These are phyloP conservation scores for Tuber calosporum DNA, from an alignment of 495 filamentous ascomycete species.

Conservation along the genomic window DNA sequence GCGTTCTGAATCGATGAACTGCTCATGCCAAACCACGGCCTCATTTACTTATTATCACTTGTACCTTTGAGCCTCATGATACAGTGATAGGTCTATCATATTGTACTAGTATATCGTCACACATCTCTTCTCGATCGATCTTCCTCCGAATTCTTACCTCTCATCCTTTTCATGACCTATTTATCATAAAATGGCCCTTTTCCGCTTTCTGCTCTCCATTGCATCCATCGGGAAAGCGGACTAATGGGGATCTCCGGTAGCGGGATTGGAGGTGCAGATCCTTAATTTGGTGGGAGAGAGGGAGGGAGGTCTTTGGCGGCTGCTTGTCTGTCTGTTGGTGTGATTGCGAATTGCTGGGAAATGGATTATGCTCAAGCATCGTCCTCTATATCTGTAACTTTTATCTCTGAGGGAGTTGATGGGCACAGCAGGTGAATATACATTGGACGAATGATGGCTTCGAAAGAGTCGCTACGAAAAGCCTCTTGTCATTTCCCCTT, in stretches of 20 bases:
- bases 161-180: not conserved
- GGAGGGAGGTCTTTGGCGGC: not conserved
- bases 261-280: not conserved
- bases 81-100: not conserved
- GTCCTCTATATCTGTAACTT: not conserved
- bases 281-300: not conserved
- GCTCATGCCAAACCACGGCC: too few relatives aligned
- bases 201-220: not conserved
- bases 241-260: not conserved
- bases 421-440: not conserved
- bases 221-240: not conserved
- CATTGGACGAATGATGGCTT: not conserved
- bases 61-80: conserved; percentile 31
- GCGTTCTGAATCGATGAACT: too few relatives aligned
- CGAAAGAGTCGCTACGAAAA: too few relatives aligned
- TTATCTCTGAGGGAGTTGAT: not conserved
- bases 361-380: too few relatives aligned
- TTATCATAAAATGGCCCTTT: conserved; percentile 6
- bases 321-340: not conserved
- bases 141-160: not conserved
- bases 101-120: conserved; percentile 17
- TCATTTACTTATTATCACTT: not conserved
- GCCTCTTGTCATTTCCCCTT: not conserved
- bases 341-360: not conserved
- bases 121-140: conserved; percentile 10